phyloP scores from a whole-genome alignment of 139 green algal genomes.

The Picochlorum sp. region DNA sequence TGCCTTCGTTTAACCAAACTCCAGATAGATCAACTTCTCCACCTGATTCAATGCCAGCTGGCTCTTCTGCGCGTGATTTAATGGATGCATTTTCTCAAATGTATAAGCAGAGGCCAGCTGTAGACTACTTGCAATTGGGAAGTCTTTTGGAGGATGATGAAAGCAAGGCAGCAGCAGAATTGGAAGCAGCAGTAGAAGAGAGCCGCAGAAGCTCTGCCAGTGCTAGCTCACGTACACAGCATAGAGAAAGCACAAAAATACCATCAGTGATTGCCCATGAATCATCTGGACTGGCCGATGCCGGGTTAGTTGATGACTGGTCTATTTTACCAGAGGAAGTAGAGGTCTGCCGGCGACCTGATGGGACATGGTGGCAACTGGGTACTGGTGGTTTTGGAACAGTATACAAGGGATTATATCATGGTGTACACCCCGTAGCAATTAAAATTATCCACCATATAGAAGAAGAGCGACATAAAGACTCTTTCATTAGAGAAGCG shows the following conservation, averaged over 20 bases:
- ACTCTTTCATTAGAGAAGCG: conserved; percentile 28
- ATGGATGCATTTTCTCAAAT: conserved; percentile 29
- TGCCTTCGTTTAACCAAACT: no score
- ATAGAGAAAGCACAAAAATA: background rate
- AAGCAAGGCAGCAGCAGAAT: background rate
- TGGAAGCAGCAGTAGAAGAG: conserved; percentile 7
- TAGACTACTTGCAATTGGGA: conserved; percentile 20
- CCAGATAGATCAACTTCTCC: background rate
- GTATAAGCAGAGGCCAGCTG: conserved; percentile 19
- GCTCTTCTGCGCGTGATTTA: conserved; percentile 24
- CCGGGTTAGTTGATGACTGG: conserved; percentile 2
- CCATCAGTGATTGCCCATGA: background rate
- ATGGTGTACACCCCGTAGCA: conserved; percentile 56
- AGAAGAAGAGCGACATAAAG: conserved; percentile 11
- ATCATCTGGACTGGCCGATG: background rate
- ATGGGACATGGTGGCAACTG: conserved; percentile 30
- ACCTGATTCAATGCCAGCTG: background rate
- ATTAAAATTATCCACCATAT: conserved; percentile 51
- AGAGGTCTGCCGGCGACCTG: conserved; percentile 21
- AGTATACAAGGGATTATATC: conserved; percentile 62
- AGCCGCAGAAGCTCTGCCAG: background rate
- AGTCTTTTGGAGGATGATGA: conserved; percentile 9
- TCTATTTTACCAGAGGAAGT: conserved; percentile 25
- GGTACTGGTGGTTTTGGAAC: conserved; percentile 36
- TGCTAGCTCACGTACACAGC: background rate